Percentiles rank a stretch among this genome's conserved stretches.
Conservation (phyloP, 2,329 filamentous ascomycete genomes). For the Fusarium armeniacum region DNA sequence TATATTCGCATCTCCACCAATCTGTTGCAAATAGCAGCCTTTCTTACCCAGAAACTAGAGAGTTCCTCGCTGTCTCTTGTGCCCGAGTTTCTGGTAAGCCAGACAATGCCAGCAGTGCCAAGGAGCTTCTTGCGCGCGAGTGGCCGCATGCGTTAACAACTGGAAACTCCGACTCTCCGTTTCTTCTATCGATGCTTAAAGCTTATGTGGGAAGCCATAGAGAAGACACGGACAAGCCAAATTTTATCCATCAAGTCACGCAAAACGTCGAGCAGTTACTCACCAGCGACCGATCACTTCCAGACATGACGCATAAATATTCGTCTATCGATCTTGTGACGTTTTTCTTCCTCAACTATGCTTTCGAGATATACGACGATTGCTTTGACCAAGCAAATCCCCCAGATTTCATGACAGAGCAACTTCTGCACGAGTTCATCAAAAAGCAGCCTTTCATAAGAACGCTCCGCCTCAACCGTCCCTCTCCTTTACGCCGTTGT, state of each 20-base stretch:
- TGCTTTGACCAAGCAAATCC: conserved; percentile 11
- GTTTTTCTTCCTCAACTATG: conserved; percentile 40
- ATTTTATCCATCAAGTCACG: conserved; percentile 18
- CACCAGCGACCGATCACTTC: conserved; percentile 18
- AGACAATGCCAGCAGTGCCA: conserved; percentile 33
- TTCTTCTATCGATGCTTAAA: conserved; percentile 42
- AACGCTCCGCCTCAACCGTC: conserved; percentile 4
- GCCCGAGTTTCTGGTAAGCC: conserved; percentile 42
- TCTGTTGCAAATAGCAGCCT: conserved; percentile 6
- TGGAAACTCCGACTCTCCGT: conserved; percentile 12
- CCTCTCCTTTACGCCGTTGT: conserved; percentile 35
- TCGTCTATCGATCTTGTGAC: conserved; percentile 45
- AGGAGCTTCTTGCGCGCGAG: conserved; percentile 27
- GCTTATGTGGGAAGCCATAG: conserved; percentile 32
- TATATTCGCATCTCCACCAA: conserved; percentile 39
- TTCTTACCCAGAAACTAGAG: conserved; percentile 14
- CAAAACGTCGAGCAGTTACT: conserved; percentile 26
- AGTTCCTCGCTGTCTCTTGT: conserved; percentile 37
- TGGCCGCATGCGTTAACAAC: not conserved
- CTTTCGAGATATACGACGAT: conserved; percentile 43
- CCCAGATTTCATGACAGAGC: conserved; percentile 26
- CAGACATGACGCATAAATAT: conserved; percentile 26
- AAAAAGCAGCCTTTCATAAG: conserved; percentile 38
- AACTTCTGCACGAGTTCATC: conserved; percentile 43
- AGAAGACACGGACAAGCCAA: conserved; percentile 19